Conservation (phyloP, 139 green algal species). For the Chlorella ohadii region DNA sequence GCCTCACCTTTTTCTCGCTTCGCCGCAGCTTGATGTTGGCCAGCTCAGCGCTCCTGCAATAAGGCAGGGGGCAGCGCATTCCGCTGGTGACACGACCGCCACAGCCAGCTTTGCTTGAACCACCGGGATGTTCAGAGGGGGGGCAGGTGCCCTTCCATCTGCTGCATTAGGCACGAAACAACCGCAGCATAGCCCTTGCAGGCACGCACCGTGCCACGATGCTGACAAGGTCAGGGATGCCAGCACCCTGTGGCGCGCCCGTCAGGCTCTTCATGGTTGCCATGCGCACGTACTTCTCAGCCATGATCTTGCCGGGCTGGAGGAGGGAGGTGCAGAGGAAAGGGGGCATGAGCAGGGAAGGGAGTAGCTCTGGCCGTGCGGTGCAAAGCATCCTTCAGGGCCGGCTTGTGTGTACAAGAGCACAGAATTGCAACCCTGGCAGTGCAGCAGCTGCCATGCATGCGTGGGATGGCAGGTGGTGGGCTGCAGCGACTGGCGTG, state of each 20-base stretch:
- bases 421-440: too few species aligned
- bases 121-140: too few species aligned
- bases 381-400: too few species aligned
- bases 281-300: constrained; percentile 79
- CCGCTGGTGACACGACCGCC: too few species aligned
- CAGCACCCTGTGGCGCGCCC: constrained; percentile 24
- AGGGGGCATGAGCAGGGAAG: background rate
- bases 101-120: too few species aligned
- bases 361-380: background rate
- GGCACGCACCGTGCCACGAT: constrained; percentile 58
- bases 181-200: constrained; percentile 39
- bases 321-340: background rate
- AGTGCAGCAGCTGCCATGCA: background rate
- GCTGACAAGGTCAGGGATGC: constrained; percentile 70
- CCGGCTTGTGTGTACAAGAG: too few species aligned
- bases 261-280: constrained; percentile 76
- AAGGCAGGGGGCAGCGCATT: too few species aligned
- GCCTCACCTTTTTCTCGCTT: constrained; percentile 41
- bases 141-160: background rate
- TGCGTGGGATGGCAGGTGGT: too few species aligned
- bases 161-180: too few species aligned
- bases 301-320: constrained; percentile 64
- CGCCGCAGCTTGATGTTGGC: constrained; percentile 42
- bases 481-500: too few species aligned
- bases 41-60: constrained; percentile 62